Percentiles rank a stretch among this genome's conserved stretches.
Conservation (phyloP, 176 grass and related monocot genomes). For the Cenchrus purpureus region DNA sequence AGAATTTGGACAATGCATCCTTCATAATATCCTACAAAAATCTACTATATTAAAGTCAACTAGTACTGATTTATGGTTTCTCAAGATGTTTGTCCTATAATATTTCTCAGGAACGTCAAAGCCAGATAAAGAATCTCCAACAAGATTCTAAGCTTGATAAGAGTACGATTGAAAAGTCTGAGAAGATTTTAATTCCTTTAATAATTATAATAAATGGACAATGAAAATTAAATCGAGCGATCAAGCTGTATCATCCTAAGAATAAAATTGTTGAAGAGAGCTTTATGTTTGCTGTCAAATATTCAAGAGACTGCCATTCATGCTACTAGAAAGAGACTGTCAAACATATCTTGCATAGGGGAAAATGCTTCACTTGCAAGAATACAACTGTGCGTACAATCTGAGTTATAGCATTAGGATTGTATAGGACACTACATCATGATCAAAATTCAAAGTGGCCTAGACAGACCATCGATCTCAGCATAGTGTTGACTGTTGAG, state of each 20-base stretch:
- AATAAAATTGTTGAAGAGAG: not conserved
- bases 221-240: not conserved
- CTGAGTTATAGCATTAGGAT: not conserved
- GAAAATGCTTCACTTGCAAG: not conserved
- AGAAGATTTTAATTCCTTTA: not conserved
- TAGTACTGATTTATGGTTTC: not conserved
- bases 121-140: too few species aligned
- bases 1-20: not conserved
- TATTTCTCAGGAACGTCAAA: not conserved
- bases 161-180: not conserved
- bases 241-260: not conserved
- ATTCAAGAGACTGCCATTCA: not conserved
- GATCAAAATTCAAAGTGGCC: not conserved
- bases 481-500: not conserved
- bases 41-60: not conserved
- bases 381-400: not conserved
- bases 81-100: not conserved
- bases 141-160: not conserved
- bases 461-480: conserved; percentile 18
- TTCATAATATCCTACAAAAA: not conserved
- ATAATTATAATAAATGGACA: not conserved
- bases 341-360: not conserved
- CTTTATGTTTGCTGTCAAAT: not conserved
- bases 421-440: conserved; percentile 7
- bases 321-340: not conserved